Evolutionary conservation across 2,329 filamentous ascomycete species (phyloP).

Genomic region (Eurotiales sp.): DNA sequence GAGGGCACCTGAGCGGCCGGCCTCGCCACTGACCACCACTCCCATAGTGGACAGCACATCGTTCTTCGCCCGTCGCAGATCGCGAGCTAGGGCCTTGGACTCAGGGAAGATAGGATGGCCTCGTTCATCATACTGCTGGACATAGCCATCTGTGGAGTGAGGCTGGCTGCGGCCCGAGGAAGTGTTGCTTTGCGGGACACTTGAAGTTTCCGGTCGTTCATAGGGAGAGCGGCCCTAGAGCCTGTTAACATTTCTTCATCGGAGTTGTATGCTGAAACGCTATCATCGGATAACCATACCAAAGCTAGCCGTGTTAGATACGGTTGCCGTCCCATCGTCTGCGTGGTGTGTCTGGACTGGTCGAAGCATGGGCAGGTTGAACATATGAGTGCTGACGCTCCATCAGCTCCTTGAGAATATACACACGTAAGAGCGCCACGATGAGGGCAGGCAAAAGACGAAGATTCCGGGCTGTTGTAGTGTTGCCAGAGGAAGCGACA

Average conservation of each 20-base stretch:
- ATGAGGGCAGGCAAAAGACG: too few species aligned
- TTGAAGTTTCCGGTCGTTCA: slow-evolving; percentile 35
- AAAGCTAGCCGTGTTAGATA: slow-evolving; percentile 44
- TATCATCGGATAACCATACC: slow-evolving; percentile 36
- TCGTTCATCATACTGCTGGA: slow-evolving; percentile 46
- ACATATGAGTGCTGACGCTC: neutral
- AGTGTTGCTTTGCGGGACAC: slow-evolving; percentile 18
- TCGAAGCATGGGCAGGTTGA: neutral
- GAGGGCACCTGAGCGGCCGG: slow-evolving; percentile 30
- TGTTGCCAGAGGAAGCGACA: too few species aligned
- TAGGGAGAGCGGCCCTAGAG: slow-evolving; percentile 48
- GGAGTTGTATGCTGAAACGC: too few species aligned
- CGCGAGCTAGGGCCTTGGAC: slow-evolving; percentile 37
- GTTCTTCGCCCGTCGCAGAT: slow-evolving; percentile 47
- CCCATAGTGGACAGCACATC: slow-evolving; percentile 49
- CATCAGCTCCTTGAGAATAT: too few species aligned
- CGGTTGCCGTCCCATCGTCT: slow-evolving; percentile 42
- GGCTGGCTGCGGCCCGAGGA: slow-evolving; percentile 20
- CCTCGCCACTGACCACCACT: slow-evolving; percentile 43
- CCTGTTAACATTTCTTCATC: too few species aligned
- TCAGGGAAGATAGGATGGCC: slow-evolving; percentile 46
- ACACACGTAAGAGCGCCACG: too few species aligned
- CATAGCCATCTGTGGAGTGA: slow-evolving; percentile 39
- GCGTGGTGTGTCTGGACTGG: neutral
- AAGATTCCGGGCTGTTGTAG: too few species aligned